These are phyloP conservation scores for Pulveroboletus sp. DNA, from an alignment of 768 basidiomycete genomes.

Conservation along the genomic window DNA sequence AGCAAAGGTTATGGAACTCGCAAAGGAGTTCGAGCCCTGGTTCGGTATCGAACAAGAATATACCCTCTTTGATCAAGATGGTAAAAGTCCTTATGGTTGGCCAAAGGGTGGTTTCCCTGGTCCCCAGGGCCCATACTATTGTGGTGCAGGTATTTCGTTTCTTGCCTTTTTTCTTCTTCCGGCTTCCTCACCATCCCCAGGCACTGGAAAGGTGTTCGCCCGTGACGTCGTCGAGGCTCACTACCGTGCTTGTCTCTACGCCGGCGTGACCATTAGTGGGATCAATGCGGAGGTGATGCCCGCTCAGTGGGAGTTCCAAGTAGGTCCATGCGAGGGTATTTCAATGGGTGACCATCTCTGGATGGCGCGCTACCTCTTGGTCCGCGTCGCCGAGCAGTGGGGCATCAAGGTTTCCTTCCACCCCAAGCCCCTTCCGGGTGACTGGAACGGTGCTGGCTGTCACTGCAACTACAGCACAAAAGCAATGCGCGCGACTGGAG, in stretches of 20 bases:
- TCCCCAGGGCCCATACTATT: conserved; percentile 99
- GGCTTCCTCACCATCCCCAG: conserved; percentile 40
- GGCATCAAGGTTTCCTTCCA: conserved; percentile 98
- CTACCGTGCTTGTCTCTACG: conserved; percentile 93
- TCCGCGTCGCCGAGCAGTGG: conserved; percentile 98
- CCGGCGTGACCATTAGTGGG: conserved; percentile 96
- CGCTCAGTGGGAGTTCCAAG: conserved; percentile 99
- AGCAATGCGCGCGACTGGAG: conserved; percentile 89
- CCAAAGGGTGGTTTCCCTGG: conserved; percentile 99
- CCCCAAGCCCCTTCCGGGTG: conserved; percentile 94
- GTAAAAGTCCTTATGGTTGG: conserved; percentile 82
- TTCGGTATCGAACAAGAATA: conserved; percentile 99
- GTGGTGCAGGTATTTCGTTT: conserved; percentile 75
- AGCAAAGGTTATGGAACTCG: conserved; percentile 92
- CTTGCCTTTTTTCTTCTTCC: not conserved
- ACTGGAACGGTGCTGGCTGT: conserved; percentile 99
- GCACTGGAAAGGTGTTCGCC: conserved; percentile 95
- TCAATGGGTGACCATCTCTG: conserved; percentile 99
- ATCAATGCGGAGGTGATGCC: conserved; percentile 99
- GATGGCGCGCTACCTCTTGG: conserved; percentile 96
- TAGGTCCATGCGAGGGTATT: conserved; percentile 97
- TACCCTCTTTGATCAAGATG: conserved; percentile 93
- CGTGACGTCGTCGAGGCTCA: conserved; percentile 99
- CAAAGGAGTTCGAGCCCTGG: conserved; percentile 80
- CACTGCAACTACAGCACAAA: conserved; percentile 98